phyloP scores from a whole-genome alignment of 2,329 filamentous ascomycete species.

The Fusarium illudens region DNA sequence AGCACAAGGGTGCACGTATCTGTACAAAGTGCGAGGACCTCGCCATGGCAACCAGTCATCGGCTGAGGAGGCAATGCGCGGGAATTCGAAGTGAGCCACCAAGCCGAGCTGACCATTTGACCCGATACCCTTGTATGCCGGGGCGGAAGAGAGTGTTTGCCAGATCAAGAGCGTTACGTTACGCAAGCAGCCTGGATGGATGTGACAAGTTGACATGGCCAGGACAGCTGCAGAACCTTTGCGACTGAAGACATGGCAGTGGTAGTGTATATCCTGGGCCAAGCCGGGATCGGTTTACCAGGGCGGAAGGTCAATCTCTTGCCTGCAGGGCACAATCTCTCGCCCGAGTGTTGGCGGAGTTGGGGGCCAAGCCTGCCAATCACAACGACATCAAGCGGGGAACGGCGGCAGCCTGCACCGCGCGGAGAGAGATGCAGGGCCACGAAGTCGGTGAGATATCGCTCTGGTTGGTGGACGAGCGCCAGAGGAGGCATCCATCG shows the following conservation, averaged over 20 bases:
- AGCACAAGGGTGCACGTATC: constrained; percentile 18
- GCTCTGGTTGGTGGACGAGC: constrained; percentile 33
- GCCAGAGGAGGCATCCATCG: constrained; percentile 25
- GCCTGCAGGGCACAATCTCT: constrained; percentile 35
- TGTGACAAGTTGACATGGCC: constrained; percentile 28
- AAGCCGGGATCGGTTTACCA: constrained; percentile 17
- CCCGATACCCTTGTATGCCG: constrained; percentile 4
- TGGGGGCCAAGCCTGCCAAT: constrained; percentile 39
- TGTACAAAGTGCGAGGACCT: neutral
- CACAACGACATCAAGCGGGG: constrained; percentile 25
- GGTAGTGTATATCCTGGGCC: constrained; percentile 15
- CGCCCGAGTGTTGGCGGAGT: constrained; percentile 23
- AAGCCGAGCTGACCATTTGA: constrained; percentile 6
- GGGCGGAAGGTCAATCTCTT: constrained; percentile 28
- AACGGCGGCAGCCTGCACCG: constrained; percentile 33
- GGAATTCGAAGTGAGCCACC: neutral
- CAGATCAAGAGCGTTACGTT: neutral
- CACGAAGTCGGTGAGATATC: constrained; percentile 19
- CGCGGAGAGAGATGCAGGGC: constrained; percentile 27
- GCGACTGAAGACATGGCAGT: constrained; percentile 15
- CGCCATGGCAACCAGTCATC: neutral
- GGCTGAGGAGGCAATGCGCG: neutral
- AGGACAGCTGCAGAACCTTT: constrained; percentile 14
- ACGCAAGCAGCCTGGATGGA: neutral
- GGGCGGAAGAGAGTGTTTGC: neutral